phyloP scores from a whole-genome alignment of 768 basidiomycete species.

The Lentinula raphanica region DNA sequence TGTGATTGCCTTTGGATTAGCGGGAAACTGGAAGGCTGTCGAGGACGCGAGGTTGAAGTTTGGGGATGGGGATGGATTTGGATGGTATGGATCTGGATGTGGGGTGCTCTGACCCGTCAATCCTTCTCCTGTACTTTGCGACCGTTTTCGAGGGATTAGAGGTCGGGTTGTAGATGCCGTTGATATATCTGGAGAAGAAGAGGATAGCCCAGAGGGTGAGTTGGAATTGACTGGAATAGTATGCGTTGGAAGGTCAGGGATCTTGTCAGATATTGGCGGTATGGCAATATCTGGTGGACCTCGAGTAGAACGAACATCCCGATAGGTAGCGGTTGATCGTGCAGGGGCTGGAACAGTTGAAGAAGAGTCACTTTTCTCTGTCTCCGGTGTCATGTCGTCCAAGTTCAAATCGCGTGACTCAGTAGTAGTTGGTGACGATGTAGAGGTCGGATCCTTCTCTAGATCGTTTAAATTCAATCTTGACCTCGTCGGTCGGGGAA shows the following conservation, averaged over 20 bases:
- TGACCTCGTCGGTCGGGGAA: slow-evolving; percentile 36
- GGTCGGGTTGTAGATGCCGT: slow-evolving; percentile 20
- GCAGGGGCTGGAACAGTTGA: background rate
- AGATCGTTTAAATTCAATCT: slow-evolving; percentile 25
- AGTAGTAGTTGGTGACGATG: background rate
- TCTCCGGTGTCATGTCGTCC: slow-evolving; percentile 3
- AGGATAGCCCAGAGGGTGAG: slow-evolving; percentile 19
- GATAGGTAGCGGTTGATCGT: slow-evolving; percentile 9
- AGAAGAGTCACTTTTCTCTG: slow-evolving; percentile 4
- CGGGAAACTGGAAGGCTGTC: slow-evolving; percentile 39
- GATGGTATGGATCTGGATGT: background rate
- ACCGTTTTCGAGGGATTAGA: slow-evolving; percentile 34
- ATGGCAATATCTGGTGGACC: slow-evolving; percentile 29
- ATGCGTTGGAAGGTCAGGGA: slow-evolving; percentile 6
- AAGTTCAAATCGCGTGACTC: background rate
- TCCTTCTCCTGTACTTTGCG: slow-evolving; percentile 35
- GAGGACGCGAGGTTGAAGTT: slow-evolving; percentile 24
- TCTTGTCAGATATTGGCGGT: slow-evolving; percentile 1
- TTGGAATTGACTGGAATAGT: slow-evolving; percentile 15
- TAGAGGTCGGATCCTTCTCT: slow-evolving; percentile 22
- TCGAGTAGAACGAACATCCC: slow-evolving; percentile 17
- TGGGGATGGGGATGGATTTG: background rate
- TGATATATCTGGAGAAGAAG: slow-evolving; percentile 15
- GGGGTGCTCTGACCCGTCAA: slow-evolving; percentile 6
- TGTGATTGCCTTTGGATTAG: slow-evolving; percentile 22